Evolutionary conservation across 441 rosid genomes (phyloP), one percentile per base, ranked within the genome.

Genomic region (Populus trichocarpa): DNA sequence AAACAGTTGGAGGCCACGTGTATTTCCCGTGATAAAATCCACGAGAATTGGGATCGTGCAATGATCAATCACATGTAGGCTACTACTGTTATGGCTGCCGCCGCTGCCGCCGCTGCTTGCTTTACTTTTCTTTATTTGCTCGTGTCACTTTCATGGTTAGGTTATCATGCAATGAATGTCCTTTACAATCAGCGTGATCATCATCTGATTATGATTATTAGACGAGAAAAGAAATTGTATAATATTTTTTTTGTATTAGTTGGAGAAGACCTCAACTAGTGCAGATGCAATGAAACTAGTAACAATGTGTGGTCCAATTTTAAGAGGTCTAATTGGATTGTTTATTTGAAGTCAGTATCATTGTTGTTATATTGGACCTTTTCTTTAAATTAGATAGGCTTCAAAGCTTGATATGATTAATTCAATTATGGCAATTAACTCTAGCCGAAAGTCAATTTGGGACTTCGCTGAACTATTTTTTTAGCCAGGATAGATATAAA

Each of bases 401-500:
- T 14, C 20, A 16, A 50, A 50, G 16, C 18, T 20, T 16, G 16
- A 25, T 14, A 50, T 50, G 57, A 50, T 1, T 1, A 16, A 50
- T 14, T 50, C 57, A 14, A 5, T 50, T 14, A 14, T 10, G 46
- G 46, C 13, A 10, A 38, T 38, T 2, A 25, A 25, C 25, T 25
- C 25, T 25, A 25, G 25, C 25, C 25, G 46, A 38, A 38, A 38
- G 13, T 38, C 42, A 38, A 38, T 38, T 0, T 0, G 0, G 3
- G 0, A 38, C 13, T 38, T 0, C 3, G 0, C 13, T 10, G 13
- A 38, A 0, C 0, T 2, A 0, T 38, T 38, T 8, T 38, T 38
- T 38, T 9, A 25, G 25, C 25, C 0, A 38, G 3, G 46, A 38
- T 38, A 38, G 0, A 0, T 38, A 38, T 38, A 0, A 38, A 38